Conservation (phyloP, 2,329 filamentous ascomycete genomes). For the Alternaria triticimaculans region DNA sequence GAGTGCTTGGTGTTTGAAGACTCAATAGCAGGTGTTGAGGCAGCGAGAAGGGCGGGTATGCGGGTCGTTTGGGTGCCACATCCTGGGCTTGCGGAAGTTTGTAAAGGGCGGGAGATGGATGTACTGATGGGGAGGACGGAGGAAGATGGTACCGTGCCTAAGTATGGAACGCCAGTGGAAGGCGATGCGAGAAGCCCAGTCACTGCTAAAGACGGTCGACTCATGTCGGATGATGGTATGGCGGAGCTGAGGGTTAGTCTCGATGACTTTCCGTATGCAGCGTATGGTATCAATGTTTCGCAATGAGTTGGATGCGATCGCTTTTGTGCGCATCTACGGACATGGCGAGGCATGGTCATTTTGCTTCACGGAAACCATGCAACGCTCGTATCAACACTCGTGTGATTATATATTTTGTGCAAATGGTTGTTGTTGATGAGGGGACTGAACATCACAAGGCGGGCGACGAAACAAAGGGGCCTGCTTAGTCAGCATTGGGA, state of each 20-base stretch:
- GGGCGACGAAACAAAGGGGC: no score
- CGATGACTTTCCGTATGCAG: constrained; percentile 3
- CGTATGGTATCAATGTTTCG: background rate
- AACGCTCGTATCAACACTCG: no score
- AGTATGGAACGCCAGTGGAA: background rate
- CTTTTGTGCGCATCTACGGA: no score
- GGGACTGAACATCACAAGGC: no score
- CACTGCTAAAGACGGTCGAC: background rate
- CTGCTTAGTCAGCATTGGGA: no score
- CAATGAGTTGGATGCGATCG: no score
- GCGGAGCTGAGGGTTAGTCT: constrained; percentile 2
- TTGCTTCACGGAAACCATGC: no score
- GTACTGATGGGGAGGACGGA: constrained; percentile 10
- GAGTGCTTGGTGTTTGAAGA: constrained; percentile 13
- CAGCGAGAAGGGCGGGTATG: constrained; percentile 1
- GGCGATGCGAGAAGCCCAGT: background rate
- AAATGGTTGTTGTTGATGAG: no score
- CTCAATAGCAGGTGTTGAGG: constrained; percentile 9
- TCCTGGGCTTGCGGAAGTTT: constrained; percentile 5
- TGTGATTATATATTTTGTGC: no score
- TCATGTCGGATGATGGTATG: constrained; percentile 1
- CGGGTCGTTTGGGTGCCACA: constrained; percentile 8
- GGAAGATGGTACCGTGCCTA: background rate
- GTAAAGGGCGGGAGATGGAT: constrained; percentile 8
- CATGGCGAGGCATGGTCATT: no score